A percentile compares a stretch with the other conserved stretches of the same genome.
Conservation (phyloP, 2,329 filamentous ascomycete species). For the Hypoxylon sp. region DNA sequence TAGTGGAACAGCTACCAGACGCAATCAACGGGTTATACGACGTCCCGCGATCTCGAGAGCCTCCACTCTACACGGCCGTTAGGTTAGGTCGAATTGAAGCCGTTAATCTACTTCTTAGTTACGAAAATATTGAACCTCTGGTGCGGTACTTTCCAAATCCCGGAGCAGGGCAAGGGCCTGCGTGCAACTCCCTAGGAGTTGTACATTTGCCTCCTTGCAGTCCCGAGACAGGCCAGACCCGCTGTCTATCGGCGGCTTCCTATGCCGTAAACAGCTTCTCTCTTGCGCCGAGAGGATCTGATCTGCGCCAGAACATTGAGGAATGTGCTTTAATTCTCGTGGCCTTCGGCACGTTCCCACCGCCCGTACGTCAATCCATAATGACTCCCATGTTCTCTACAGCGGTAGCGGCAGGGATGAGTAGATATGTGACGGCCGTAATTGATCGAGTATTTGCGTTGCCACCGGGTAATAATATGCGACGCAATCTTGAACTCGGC, state of each 20-base stretch:
- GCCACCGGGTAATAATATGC: too few species aligned
- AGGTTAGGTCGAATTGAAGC: not conserved
- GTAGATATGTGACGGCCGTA: not conserved
- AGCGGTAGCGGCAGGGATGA: slow-evolving; percentile 4
- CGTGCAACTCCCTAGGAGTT: not conserved
- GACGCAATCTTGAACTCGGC: too few species aligned
- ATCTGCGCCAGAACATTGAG: not conserved
- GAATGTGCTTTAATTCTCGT: not conserved
- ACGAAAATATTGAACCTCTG: not conserved
- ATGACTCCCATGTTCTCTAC: not conserved
- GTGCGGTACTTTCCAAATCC: not conserved
- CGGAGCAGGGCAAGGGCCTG: not conserved
- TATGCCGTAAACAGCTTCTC: not conserved
- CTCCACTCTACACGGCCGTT: slow-evolving; percentile 9
- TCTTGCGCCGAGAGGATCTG: not conserved
- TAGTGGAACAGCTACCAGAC: not conserved
- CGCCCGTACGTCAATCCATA: not conserved
- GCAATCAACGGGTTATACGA: not conserved
- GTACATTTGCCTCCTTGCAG: not conserved
- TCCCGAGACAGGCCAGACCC: not conserved
- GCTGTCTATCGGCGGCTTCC: not conserved
- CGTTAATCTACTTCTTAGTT: not conserved
- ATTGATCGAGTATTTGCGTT: not conserved
- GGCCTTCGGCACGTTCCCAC: not conserved
- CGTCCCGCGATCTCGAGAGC: not conserved